Evolutionary conservation across 805 yeast genomes (phyloP).

Genomic region (Ogataea henricii): DNA sequence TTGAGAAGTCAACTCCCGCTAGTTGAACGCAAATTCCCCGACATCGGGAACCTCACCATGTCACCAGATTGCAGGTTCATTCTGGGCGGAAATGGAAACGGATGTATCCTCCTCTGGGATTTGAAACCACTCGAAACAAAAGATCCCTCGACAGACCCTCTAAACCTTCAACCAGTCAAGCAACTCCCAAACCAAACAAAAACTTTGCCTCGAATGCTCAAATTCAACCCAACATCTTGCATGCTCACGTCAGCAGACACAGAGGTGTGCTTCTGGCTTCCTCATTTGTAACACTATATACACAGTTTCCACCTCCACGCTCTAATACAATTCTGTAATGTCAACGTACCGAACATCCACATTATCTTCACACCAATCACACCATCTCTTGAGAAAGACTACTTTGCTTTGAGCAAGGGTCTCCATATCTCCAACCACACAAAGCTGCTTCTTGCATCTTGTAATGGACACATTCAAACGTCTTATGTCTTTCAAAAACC

Average conservation of each 20-base stretch:
- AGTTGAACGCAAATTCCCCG: conserved; percentile 36
- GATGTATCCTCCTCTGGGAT: conserved; percentile 57
- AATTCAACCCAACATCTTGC: conserved; percentile 63
- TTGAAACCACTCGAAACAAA: conserved; percentile 16
- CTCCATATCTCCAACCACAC: conserved; percentile 86
- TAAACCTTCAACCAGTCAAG: conserved; percentile 23
- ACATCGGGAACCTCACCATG: conserved; percentile 58
- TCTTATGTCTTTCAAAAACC: conserved; percentile 77
- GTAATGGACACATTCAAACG: conserved; percentile 94
- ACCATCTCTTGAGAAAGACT: conserved; percentile 64
- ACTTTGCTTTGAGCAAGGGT: conserved; percentile 50
- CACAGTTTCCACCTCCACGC: too few relatives aligned
- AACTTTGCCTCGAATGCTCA: conserved; percentile 48
- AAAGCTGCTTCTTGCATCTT: conserved; percentile 80
- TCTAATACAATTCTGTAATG: conserved; percentile 37
- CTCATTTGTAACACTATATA: conserved; percentile 15
- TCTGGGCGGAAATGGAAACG: conserved; percentile 60
- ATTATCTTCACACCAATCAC: conserved; percentile 63
- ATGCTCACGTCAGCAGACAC: conserved; percentile 67
- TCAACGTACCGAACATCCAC: conserved; percentile 73
- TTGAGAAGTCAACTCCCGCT: conserved; percentile 52
- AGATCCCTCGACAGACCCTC: not conserved
- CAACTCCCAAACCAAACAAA: conserved; percentile 17
- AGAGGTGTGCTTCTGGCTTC: conserved; percentile 47
- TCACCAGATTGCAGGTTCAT: conserved; percentile 69